Conservation (phyloP, 2,329 filamentous ascomycete species). For the Claviceps sp. region DNA sequence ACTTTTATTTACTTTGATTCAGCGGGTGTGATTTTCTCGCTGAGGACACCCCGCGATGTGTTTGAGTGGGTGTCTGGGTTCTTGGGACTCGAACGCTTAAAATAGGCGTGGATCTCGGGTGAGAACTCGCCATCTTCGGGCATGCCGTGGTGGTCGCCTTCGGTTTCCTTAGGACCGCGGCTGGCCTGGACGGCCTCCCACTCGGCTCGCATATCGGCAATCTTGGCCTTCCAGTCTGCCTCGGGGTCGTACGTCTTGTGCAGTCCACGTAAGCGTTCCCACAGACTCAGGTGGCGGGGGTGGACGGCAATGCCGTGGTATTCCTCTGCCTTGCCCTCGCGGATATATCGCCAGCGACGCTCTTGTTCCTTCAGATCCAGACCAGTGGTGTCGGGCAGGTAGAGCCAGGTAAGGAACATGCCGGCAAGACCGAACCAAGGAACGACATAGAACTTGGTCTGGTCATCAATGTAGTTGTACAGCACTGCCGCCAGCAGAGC, state of each 20-base stretch:
- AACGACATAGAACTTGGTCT: slow-evolving; percentile 80
- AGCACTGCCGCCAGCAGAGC: slow-evolving; percentile 77
- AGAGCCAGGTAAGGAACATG: slow-evolving; percentile 69
- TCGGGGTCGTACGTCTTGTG: slow-evolving; percentile 76
- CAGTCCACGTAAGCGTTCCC: slow-evolving; percentile 69
- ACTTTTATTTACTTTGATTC: neutral
- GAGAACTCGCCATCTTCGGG: slow-evolving; percentile 37
- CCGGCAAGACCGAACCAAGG: slow-evolving; percentile 91
- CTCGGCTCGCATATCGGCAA: slow-evolving; percentile 62
- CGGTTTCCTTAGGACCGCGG: slow-evolving; percentile 34
- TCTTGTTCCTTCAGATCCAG: slow-evolving; percentile 96
- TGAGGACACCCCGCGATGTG: slow-evolving; percentile 10
- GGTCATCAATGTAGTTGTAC: slow-evolving; percentile 86
- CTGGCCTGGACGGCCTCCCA: slow-evolving; percentile 41
- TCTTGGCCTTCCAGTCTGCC: slow-evolving; percentile 70
- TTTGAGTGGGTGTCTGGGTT: neutral
- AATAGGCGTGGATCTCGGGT: slow-evolving; percentile 41
- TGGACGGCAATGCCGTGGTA: slow-evolving; percentile 93
- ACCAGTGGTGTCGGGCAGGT: slow-evolving; percentile 92
- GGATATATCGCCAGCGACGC: slow-evolving; percentile 80
- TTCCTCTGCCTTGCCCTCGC: slow-evolving; percentile 59
- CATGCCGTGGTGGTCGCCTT: slow-evolving; percentile 21
- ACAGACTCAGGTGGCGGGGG: slow-evolving; percentile 73
- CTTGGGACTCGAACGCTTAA: slow-evolving; percentile 28
- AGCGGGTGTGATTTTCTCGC: slow-evolving; percentile 15